phyloP scores from a whole-genome alignment of 2,329 filamentous ascomycete genomes.

The Ilyonectria mors-panacis region DNA sequence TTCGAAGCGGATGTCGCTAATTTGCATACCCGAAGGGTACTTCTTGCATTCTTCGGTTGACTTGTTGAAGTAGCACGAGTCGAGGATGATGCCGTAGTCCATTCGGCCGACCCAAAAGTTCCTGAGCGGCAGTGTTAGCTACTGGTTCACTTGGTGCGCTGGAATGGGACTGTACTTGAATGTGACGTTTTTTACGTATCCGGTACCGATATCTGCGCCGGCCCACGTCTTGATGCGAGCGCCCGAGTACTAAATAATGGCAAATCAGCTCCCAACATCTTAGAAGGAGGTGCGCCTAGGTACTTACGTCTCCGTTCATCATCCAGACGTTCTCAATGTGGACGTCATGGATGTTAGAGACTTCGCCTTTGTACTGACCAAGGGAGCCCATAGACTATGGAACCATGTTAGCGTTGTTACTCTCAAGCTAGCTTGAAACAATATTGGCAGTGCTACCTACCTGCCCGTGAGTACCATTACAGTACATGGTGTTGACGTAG shows the following conservation, averaged over 20 bases:
- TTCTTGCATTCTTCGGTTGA: slow-evolving; percentile 63
- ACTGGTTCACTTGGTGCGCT: no score
- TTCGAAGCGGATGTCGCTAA: slow-evolving; percentile 71
- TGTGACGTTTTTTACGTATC: slow-evolving; percentile 73
- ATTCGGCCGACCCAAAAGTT: slow-evolving; percentile 73
- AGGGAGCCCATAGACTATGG: slow-evolving; percentile 66
- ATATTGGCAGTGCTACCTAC: background rate
- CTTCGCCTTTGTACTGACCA: slow-evolving; percentile 69
- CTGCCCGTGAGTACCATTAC: slow-evolving; percentile 71
- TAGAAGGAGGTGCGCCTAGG: rapidly evolving
- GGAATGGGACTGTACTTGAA: slow-evolving; percentile 54
- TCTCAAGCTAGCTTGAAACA: slow-evolving; percentile 38
- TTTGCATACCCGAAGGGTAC: slow-evolving; percentile 70
- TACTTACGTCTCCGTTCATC: slow-evolving; percentile 57
- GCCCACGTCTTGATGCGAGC: slow-evolving; percentile 75
- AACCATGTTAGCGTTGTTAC: background rate
- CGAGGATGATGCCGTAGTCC: slow-evolving; percentile 70
- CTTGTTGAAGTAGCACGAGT: slow-evolving; percentile 75
- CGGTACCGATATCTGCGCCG: slow-evolving; percentile 69
- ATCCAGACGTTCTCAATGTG: slow-evolving; percentile 73
- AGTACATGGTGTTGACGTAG: slow-evolving; percentile 72
- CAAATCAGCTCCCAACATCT: rapidly evolving
- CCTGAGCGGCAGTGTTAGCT: slow-evolving; percentile 38
- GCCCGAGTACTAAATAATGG: slow-evolving; percentile 56
- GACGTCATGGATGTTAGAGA: slow-evolving; percentile 70